Conservation (phyloP, 2,329 filamentous ascomycete genomes). For the Claviceps sp. region DNA sequence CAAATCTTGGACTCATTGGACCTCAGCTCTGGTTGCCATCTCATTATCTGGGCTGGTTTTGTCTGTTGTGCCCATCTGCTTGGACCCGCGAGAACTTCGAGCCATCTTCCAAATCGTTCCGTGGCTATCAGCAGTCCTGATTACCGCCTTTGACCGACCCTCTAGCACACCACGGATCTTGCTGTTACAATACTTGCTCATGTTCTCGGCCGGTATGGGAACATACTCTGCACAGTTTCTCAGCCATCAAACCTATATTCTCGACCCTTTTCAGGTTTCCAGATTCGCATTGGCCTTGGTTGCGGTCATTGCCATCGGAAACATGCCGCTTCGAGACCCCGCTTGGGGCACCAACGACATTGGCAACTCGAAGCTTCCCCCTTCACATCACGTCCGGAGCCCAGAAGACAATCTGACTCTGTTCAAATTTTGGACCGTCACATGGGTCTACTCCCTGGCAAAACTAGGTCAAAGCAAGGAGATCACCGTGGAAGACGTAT, state of each 20-base stretch:
- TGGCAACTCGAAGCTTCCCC: constrained; percentile 14
- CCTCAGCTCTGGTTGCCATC: constrained; percentile 20
- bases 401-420: constrained; percentile 68
- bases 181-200: constrained; percentile 24
- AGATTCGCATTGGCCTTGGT: constrained; percentile 13
- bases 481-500: constrained; percentile 67
- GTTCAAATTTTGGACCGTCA: constrained; percentile 76
- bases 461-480: constrained; percentile 48
- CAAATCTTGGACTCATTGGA: constrained; percentile 26
- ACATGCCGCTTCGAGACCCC: constrained; percentile 25
- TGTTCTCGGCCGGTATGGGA: constrained; percentile 18
- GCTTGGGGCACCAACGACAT: constrained; percentile 20
- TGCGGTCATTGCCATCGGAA: constrained; percentile 18
- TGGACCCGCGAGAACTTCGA: constrained; percentile 14
- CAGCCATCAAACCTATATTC: constrained; percentile 8
- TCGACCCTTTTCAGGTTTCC: constrained; percentile 13
- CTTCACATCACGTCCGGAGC: constrained; percentile 37
- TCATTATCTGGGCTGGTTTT: constrained; percentile 21
- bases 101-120: constrained; percentile 23
- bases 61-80: constrained; percentile 17
- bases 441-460: constrained; percentile 69
- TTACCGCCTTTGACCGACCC: constrained; percentile 25
- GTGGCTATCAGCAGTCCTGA: constrained; percentile 24
- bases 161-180: constrained; percentile 28
- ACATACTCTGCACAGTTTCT: constrained; percentile 19